These are phyloP conservation scores for Myriangium duriaei DNA, from an alignment of 2,329 filamentous ascomycete genomes.

Conservation along the genomic window DNA sequence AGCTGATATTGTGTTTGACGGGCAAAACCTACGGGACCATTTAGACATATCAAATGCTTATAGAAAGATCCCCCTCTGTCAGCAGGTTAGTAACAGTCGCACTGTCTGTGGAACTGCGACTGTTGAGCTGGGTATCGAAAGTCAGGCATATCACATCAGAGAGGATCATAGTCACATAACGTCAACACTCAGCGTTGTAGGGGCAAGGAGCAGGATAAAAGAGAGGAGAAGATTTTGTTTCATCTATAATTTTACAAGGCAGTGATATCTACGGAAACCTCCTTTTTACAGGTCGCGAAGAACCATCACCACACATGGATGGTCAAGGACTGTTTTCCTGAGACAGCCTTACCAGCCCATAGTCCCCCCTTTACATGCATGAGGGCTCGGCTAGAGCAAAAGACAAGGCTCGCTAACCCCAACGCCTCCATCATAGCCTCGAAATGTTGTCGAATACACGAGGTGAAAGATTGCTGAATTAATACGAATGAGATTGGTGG, in stretches of 20 bases:
- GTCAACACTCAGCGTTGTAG: too few species aligned
- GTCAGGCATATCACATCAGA: too few species aligned
- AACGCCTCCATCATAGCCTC: background rate
- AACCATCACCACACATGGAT: background rate
- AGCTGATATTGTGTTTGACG: too few species aligned
- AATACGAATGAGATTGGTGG: slow-evolving; percentile 2
- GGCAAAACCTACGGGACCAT: too few species aligned
- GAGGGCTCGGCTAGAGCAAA: background rate
- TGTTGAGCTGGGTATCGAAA: too few species aligned
- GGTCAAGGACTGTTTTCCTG: background rate
- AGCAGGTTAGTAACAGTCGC: too few species aligned
- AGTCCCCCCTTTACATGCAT: background rate
- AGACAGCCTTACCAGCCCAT: background rate
- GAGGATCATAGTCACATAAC: too few species aligned
- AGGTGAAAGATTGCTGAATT: background rate
- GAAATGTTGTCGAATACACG: background rate
- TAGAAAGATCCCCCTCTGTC: too few species aligned
- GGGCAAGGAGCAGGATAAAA: too few species aligned
- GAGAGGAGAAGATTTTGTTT: background rate
- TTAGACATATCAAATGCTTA: too few species aligned
- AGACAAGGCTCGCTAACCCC: background rate
- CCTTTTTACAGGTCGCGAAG: background rate
- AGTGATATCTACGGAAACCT: background rate
- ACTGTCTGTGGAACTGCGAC: too few species aligned
- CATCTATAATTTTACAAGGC: background rate